These are phyloP conservation scores for Sungouiozyma ichnusensis DNA, from an alignment of 805 yeast species.

Conservation along the genomic window DNA sequence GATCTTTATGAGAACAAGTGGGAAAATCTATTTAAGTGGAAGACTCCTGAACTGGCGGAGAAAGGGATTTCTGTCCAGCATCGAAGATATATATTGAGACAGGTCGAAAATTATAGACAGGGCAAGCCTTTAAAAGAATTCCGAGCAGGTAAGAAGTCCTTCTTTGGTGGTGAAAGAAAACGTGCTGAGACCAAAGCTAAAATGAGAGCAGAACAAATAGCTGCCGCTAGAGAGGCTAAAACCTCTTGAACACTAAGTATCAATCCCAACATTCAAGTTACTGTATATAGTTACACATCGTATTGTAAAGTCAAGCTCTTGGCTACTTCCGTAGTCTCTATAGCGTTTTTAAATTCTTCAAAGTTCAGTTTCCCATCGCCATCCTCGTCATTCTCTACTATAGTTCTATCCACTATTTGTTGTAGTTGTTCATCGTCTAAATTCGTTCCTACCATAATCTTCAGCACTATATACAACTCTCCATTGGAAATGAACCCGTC, in stretches of 20 bases:
- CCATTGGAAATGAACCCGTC: constrained; percentile 96
- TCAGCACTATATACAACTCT: constrained; percentile 80
- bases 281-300: constrained; percentile 16
- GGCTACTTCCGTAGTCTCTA: constrained; percentile 46
- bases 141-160: constrained; percentile 58
- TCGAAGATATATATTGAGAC: constrained; percentile 62
- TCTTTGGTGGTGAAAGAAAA: constrained; percentile 80
- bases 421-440: constrained; percentile 80
- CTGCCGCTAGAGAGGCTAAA: neutral
- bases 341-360: constrained; percentile 71
- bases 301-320: constrained; percentile 45
- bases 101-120: constrained; percentile 57
- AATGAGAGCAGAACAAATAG: constrained; percentile 39
- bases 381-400: constrained; percentile 82
- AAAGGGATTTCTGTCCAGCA: constrained; percentile 66
- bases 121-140: constrained; percentile 47
- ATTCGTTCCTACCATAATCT: constrained; percentile 95
- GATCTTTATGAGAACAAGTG: constrained; percentile 63
- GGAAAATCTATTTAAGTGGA: constrained; percentile 52
- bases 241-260: too few species aligned
- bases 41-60: constrained; percentile 50
- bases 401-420: constrained; percentile 93
- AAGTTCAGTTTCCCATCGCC: constrained; percentile 81
- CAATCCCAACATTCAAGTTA: too few species aligned
- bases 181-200: constrained; percentile 56